Percentiles rank a stretch among this genome's conserved stretches.
These are phyloP conservation scores for Pythium aquatile DNA, from an alignment of 352 stramenopile genomes.

Conservation along the genomic window DNA sequence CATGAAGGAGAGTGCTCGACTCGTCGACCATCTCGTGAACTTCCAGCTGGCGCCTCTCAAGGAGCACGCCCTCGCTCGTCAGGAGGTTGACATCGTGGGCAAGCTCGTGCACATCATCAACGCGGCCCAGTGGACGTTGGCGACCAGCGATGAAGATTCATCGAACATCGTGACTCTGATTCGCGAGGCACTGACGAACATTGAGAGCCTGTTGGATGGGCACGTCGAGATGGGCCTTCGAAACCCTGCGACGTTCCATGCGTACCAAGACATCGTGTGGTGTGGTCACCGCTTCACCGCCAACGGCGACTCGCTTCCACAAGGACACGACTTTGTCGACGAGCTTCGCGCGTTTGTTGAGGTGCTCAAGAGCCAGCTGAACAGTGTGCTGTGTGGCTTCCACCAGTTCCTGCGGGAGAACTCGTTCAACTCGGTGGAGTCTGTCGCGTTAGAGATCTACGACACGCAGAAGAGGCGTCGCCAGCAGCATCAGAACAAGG, in stretches of 20 bases:
- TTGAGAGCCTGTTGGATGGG: constrained; percentile 60
- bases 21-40: constrained; percentile 69
- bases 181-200: constrained; percentile 31
- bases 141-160: not conserved
- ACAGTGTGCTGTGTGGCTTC: constrained; percentile 68
- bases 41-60: constrained; percentile 79
- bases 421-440: constrained; percentile 74
- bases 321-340: constrained; percentile 12
- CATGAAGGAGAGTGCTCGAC: constrained; percentile 62
- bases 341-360: constrained; percentile 53
- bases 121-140: constrained; percentile 30
- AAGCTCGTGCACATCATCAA: constrained; percentile 64
- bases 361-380: constrained; percentile 64
- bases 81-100: constrained; percentile 62
- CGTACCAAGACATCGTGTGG: constrained; percentile 88
- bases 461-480: constrained; percentile 65
- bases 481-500: constrained; percentile 21
- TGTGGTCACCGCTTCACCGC: constrained; percentile 46
- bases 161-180: constrained; percentile 27
- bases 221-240: constrained; percentile 55
- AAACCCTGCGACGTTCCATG: constrained; percentile 60
- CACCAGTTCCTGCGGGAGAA: constrained; percentile 78
- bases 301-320: constrained; percentile 1
- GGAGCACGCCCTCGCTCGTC: constrained; percentile 61
- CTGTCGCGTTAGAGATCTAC: constrained; percentile 72